These are phyloP conservation scores for Oidiodendron maius DNA, from an alignment of 495 filamentous ascomycete genomes.

Conservation along the genomic window DNA sequence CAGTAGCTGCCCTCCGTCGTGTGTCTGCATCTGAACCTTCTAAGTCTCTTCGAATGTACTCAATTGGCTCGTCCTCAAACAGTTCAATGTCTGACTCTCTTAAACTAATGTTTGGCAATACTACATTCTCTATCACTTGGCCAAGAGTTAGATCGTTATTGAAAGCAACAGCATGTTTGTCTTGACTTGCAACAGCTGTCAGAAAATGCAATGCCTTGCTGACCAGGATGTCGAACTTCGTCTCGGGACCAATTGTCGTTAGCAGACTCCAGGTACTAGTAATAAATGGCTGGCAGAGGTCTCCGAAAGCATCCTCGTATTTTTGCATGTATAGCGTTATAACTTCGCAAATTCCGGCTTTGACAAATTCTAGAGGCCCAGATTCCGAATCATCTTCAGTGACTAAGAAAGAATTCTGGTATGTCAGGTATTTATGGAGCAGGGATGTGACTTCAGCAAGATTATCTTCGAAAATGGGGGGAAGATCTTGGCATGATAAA, in stretches of 20 bases:
- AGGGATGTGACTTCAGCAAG: conserved; percentile 66
- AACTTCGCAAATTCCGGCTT: conserved; percentile 87
- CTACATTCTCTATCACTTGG: conserved; percentile 89
- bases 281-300: conserved; percentile 73
- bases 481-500: conserved; percentile 91
- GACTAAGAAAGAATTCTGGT: conserved; percentile 73
- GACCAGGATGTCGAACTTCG: conserved; percentile 92
- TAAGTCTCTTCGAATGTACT: conserved; percentile 92
- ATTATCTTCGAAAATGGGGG: conserved; percentile 78
- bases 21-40: conserved; percentile 97
- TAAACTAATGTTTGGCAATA: conserved; percentile 85
- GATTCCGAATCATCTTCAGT: conserved; percentile 84
- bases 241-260: conserved; percentile 76
- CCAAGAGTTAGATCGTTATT: conserved; percentile 66
- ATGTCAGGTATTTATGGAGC: conserved; percentile 88
- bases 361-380: conserved; percentile 74
- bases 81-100: conserved; percentile 90
- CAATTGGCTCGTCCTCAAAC: conserved; percentile 98
- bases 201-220: conserved; percentile 92
- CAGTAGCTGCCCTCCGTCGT: conserved; percentile 81
- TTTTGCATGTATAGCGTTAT: conserved; percentile 84
- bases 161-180: conserved; percentile 76
- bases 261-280: conserved; percentile 85
- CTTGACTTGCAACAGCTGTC: conserved; percentile 75
- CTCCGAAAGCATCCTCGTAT: conserved; percentile 86